phyloP scores from a whole-genome alignment of 495 filamentous ascomycete species.

The Hypoxylon fragiforme region DNA sequence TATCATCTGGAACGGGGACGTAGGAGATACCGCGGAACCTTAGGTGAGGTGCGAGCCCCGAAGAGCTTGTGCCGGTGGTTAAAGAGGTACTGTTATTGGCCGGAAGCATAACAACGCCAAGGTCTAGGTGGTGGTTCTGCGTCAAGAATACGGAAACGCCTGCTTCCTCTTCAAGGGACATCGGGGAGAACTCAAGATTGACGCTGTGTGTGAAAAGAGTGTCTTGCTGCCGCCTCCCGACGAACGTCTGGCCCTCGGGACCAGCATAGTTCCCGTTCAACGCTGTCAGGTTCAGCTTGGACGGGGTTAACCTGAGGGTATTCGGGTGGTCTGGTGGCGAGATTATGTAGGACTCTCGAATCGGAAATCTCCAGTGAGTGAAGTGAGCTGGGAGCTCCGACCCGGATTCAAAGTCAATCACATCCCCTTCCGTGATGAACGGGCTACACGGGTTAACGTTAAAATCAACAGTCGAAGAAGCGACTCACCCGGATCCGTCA shows the following conservation, averaged over 20 bases:
- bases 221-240: slow-evolving; percentile 53
- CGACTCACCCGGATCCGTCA: slow-evolving; percentile 41
- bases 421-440: slow-evolving; percentile 44
- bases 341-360: slow-evolving; percentile 42
- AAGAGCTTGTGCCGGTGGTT: slow-evolving; percentile 12
- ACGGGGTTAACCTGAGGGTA: slow-evolving; percentile 48
- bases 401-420: slow-evolving; percentile 43
- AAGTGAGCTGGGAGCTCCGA: slow-evolving; percentile 49
- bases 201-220: slow-evolving; percentile 54
- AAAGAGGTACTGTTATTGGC: slow-evolving; percentile 19
- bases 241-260: slow-evolving; percentile 48
- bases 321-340: slow-evolving; percentile 42
- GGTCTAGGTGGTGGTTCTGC: slow-evolving; percentile 57
- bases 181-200: slow-evolving; percentile 46
- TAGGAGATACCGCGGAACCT: slow-evolving; percentile 46
- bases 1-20: slow-evolving; percentile 36
- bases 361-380: slow-evolving; percentile 53
- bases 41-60: slow-evolving; percentile 38
- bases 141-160: slow-evolving; percentile 53
- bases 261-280: slow-evolving; percentile 51
- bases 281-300: slow-evolving; percentile 52
- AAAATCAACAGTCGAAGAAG: neutral
- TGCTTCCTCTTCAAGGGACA: slow-evolving; percentile 41
- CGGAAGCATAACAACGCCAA: slow-evolving; percentile 52
- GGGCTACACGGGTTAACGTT: slow-evolving; percentile 31